Percentiles rank a stretch among this genome's conserved stretches.
phyloP scores from a whole-genome alignment of 345 rosid genomes.

The Ricinus communis region DNA sequence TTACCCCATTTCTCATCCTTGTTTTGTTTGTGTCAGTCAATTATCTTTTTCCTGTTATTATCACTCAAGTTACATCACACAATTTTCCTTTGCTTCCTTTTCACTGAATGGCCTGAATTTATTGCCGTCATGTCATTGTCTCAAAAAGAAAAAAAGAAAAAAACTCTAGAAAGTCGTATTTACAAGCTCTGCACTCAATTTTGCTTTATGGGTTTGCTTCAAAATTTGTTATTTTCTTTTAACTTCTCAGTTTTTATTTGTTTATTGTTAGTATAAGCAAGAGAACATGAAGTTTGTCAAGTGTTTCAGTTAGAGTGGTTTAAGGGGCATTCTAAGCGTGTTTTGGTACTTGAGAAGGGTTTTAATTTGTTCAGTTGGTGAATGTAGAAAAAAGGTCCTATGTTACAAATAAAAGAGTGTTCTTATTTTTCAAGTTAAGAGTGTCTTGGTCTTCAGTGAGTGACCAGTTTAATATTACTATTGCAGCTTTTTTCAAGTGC shows the following conservation, averaged over 20 bases:
- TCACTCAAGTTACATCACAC: too few species aligned
- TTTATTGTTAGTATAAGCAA: background rate
- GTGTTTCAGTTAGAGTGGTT: constrained; percentile 11
- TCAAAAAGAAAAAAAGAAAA: too few species aligned
- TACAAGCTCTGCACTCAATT: background rate
- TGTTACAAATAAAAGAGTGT: background rate
- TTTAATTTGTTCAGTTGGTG: background rate
- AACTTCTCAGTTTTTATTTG: background rate
- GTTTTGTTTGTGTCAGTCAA: background rate
- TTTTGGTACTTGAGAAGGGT: background rate
- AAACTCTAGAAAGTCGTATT: background rate
- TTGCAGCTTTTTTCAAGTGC: too few species aligned
- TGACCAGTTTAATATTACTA: too few species aligned
- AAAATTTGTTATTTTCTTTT: background rate
- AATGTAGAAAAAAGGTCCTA: background rate
- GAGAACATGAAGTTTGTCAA: constrained; percentile 7
- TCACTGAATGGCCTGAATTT: too few species aligned
- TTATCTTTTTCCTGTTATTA: too few species aligned
- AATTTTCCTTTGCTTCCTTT: too few species aligned
- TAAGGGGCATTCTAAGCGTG: background rate
- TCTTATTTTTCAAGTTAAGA: too few species aligned
- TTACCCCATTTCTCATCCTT: background rate
- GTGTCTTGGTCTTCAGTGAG: too few species aligned
- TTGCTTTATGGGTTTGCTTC: constrained; percentile 10
- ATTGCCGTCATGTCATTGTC: too few species aligned